Conservation (phyloP, 352 stramenopile species). For the Elongisporangium prolatum region DNA sequence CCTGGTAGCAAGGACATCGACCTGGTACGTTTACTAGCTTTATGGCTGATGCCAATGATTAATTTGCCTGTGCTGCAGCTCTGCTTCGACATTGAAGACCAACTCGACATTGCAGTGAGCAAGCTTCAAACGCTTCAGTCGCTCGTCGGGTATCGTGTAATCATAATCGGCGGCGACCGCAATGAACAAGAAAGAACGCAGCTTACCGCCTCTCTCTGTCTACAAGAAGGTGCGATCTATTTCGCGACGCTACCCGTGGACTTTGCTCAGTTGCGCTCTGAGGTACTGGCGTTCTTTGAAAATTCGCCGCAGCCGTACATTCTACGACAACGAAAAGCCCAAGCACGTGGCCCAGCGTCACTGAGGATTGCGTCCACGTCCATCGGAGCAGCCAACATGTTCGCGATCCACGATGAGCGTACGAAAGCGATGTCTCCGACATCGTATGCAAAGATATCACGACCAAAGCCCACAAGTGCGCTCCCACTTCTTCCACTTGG, state of each 20-base stretch:
- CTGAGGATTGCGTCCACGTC: slow-evolving; percentile 21
- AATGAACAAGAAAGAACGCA: slow-evolving; percentile 24
- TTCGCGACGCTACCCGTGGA: slow-evolving; percentile 58
- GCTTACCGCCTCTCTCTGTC: slow-evolving; percentile 30
- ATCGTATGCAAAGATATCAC: slow-evolving; percentile 27
- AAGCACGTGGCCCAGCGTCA: slow-evolving; percentile 9
- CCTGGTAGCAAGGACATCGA: slow-evolving; percentile 28
- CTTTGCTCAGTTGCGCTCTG: slow-evolving; percentile 49
- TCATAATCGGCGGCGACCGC: slow-evolving; percentile 51
- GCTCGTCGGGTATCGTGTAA: slow-evolving; percentile 36
- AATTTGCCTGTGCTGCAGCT: slow-evolving; percentile 21
- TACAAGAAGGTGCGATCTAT: slow-evolving; percentile 45
- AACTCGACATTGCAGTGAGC: slow-evolving; percentile 35
- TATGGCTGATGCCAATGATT: background rate
- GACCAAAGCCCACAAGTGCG: slow-evolving; percentile 24
- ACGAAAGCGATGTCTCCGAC: slow-evolving; percentile 32
- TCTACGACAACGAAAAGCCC: slow-evolving; percentile 39
- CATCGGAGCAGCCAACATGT: slow-evolving; percentile 37
- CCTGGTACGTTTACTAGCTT: slow-evolving; percentile 29
- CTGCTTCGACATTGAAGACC: slow-evolving; percentile 52
- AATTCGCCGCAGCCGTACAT: slow-evolving; percentile 47
- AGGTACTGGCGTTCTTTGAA: slow-evolving; percentile 53
- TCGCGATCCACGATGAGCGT: slow-evolving; percentile 25
- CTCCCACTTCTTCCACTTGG: slow-evolving; percentile 10
- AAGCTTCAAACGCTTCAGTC: slow-evolving; percentile 36